Evolutionary conservation across 2,329 filamentous ascomycete genomes (phyloP), one percentile per base, ranked within the genome.

Genomic region (Fusarium abutilonis): DNA sequence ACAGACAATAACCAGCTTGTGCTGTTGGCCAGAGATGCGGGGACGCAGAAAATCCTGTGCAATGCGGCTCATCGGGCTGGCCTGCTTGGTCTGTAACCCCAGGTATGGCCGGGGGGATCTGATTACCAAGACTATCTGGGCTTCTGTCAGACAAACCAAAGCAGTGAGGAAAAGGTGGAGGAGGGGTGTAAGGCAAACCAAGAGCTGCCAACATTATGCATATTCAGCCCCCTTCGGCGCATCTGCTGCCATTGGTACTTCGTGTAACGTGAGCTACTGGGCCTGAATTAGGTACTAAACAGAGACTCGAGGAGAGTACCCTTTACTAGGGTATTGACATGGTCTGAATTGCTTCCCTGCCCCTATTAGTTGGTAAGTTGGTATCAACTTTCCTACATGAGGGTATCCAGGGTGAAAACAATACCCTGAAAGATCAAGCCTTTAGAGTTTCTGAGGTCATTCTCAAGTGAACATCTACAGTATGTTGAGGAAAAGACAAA

Each of bases 11-110:
- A n/a, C n/a, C n/a, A 19, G 19, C 19, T 19, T 19, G 4, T 28
- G 26, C 3, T 4, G 10, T 5, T 29, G 28, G 4, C 28, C 4
- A 29, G 28, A 19, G 19, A 19, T 19, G 19, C 19, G 52, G 39
- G 52, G 40, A 23, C 21, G 19, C 40, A 26, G 40, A 2, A 35
- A 9, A 55, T 45, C 52, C 52, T 10, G 32, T 38, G 8, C 6
- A 35, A 39, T 44, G 52, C 31, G 46, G 52, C 52, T 55, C 39
- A 45, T 21, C n/a, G 17, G 13, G 9, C 34, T 11, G 17, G 5
- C 17, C 4, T 7, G 13, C 11, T 36, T 14, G 17, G 19, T 19
- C 6, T 5, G 17, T 38, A 51, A 14, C 21, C 13, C n/a, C 21
- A 10, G 31, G 5, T 19, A 38, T 29, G 19, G 19, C 19, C 19